Conservation (phyloP, 1,139 yeast genomes). For the Yamadazyma pseudoaaseri region DNA sequence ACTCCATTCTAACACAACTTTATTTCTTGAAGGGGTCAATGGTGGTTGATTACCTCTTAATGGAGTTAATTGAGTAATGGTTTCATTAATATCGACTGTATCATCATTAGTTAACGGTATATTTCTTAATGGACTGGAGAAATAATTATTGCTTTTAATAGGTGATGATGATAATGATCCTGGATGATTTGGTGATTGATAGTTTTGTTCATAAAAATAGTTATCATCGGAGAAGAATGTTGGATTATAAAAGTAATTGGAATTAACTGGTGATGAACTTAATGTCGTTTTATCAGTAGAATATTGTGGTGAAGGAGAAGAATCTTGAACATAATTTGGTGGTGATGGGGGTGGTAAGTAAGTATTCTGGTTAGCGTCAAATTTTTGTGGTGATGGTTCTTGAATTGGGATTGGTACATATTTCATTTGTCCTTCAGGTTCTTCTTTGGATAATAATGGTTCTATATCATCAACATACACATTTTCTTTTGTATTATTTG, state of each 20-base stretch:
- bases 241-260: constrained; percentile 32
- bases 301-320: constrained; percentile 40
- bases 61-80: constrained; percentile 43
- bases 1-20: constrained; percentile 51
- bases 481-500: constrained; percentile 6
- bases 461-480: constrained; percentile 44
- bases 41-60: constrained; percentile 30
- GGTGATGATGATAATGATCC: constrained; percentile 33
- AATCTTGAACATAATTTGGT: constrained; percentile 36
- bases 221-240: constrained; percentile 37
- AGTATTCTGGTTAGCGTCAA: constrained; percentile 17
- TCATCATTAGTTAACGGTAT: constrained; percentile 22
- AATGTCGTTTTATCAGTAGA: constrained; percentile 31
- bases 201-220: constrained; percentile 12
- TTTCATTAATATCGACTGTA: constrained; percentile 40
- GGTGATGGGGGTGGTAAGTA: constrained; percentile 47
- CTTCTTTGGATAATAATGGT: constrained; percentile 26
- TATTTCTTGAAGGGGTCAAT: constrained; percentile 36
- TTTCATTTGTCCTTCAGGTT: constrained; percentile 16
- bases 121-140: constrained; percentile 27
- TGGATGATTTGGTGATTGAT: constrained; percentile 30
- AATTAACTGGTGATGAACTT: constrained; percentile 4
- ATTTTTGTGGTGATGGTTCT: constrained; percentile 25
- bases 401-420: constrained; percentile 46
- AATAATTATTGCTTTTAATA: constrained; percentile 18